Evolutionary conservation across 768 basidiomycete genomes (phyloP).

Genomic region (Brasilioporus rufonigricans): DNA sequence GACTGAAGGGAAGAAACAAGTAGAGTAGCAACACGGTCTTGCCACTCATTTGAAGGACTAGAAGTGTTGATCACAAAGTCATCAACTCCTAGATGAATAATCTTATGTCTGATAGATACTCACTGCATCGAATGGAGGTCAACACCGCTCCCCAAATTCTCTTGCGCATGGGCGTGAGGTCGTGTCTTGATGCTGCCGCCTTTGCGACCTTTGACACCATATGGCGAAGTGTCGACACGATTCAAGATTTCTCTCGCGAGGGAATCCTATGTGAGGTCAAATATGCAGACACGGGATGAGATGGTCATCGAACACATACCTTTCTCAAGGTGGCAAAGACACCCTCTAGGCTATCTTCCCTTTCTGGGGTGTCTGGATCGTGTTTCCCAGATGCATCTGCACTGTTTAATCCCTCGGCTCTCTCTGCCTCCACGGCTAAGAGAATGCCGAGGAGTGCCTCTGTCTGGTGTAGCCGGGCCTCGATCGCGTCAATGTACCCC

Average conservation of each 20-base stretch:
- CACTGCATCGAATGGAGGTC: constrained; percentile 65
- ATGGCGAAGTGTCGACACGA: constrained; percentile 78
- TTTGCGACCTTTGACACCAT: constrained; percentile 72
- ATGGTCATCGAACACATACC: constrained; percentile 33
- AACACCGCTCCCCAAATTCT: constrained; percentile 15
- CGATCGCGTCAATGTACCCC: constrained; percentile 93
- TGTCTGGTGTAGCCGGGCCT: constrained; percentile 86
- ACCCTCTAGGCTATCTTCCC: constrained; percentile 20
- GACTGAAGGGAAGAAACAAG: constrained; percentile 23
- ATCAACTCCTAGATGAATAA: background rate
- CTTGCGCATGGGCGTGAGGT: constrained; percentile 20
- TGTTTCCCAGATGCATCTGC: constrained; percentile 35
- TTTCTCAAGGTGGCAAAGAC: constrained; percentile 51
- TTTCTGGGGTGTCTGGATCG: constrained; percentile 4
- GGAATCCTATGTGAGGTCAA: constrained; percentile 49
- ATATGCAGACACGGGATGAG: background rate
- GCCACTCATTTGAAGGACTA: constrained; percentile 84
- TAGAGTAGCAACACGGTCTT: constrained; percentile 53
- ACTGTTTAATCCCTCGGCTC: constrained; percentile 13
- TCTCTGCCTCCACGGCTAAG: constrained; percentile 43
- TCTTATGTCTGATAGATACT: constrained; percentile 22
- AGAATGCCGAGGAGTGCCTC: constrained; percentile 87
- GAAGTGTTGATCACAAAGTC: constrained; percentile 6
- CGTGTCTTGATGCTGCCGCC: constrained; percentile 35
- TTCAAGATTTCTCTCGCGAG: constrained; percentile 78